Base-by-base conservation (phyloP, 2,329 filamentous ascomycete genomes). In the Davidsoniella eucalypti region DNA sequence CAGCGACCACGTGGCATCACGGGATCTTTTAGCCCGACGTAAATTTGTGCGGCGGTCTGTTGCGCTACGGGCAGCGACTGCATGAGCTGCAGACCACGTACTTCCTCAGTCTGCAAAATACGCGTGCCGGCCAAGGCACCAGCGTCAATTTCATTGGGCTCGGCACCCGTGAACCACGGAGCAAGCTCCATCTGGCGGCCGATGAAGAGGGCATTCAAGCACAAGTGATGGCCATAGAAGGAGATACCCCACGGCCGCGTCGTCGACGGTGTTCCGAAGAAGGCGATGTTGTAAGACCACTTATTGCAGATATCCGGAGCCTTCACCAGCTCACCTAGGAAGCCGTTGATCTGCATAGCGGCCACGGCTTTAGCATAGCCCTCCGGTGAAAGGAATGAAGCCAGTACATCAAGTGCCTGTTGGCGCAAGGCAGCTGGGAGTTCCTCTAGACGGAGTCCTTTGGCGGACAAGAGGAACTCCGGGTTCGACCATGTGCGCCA, bases 191-290 rank as follows among this genome's bases (percentile, higher is more conserved):
- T 78, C 60, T 86, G 80, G 0, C 66, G 63, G 29, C 68, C 68
- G 58, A 79, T 73, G 55, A 87, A 69, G 59, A 87, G 82, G 18
- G 83, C 70, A 57, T 79, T 80, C 2, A 88, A 69, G 56, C 82
- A 86, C 2, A 90, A 69, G 57, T 90, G 84, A 61, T 90, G 84
- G 5, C 84, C 84, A 63, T 87, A 90, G 58, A 87, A 77, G 0
- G 76, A 75, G 63, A 76, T 84, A 0, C 82, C 83, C 83, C 83
- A 87, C 0, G 82, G 78, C 2, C 64, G 56, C 0, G 66, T 66
- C 0, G 65, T 59, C 0, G 76, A 79, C 0, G 80, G 80, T 8
- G 63, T 62, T 9, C 82, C 82, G 58, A 87, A 87, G 1, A 87
- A 65, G 36, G 77, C 74, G 53, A 86, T 81, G 63, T 87, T 87